Base-by-base conservation (phyloP, 228 moss, liverwort and hornwort species). In the Sphagnum fallax region DNA sequence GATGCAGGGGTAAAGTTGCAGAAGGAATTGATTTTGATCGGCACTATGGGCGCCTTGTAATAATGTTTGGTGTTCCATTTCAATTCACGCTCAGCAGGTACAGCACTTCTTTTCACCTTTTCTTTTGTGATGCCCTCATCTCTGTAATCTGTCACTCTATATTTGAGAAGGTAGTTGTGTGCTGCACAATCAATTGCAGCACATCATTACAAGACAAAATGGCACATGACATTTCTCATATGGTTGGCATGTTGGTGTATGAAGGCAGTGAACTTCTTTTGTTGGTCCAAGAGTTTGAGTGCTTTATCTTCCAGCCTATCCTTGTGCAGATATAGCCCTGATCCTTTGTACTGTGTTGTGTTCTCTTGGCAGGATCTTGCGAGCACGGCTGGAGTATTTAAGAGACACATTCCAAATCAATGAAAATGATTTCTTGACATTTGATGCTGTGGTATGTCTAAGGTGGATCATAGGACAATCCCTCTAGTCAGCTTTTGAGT, bases 1-100 rank as follows among this genome's bases (percentile, higher is more conserved):
- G 13, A 4, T 16, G 62, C 79, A 98, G 98, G 77, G 98, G 98
- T 64, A 98, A 98, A 84, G 98, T 98, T 77, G 98, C 98, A 53
- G 98, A 98, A 73, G 98, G 98, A 70, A 98, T 98, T 75, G 98
- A 98, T 89, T 98, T 98, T 77, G 98, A 98, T 71, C 82, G 80
- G 68, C 98, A 98, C 78, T 98, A 98, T 74, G 98, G 98, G 61
- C 91, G 98, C 52, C 92, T 98, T 67, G 98, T 98, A 75, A 98
- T 98, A 67, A 98, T 98, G 98, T 98, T 83, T 57, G 98, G 98
- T 75, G 94, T 98, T 66, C 98, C 98, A 51, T 98, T 91, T 57
- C 98, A 98, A 77, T 98, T 93, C 74, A 98, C 98, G 18, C 90
- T 98, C 59, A 98, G 98, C 87, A 93, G 93, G 97, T 94, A 49